Base-by-base conservation (phyloP, 345 rosid genomes). In the Citrus unshiu region DNA sequence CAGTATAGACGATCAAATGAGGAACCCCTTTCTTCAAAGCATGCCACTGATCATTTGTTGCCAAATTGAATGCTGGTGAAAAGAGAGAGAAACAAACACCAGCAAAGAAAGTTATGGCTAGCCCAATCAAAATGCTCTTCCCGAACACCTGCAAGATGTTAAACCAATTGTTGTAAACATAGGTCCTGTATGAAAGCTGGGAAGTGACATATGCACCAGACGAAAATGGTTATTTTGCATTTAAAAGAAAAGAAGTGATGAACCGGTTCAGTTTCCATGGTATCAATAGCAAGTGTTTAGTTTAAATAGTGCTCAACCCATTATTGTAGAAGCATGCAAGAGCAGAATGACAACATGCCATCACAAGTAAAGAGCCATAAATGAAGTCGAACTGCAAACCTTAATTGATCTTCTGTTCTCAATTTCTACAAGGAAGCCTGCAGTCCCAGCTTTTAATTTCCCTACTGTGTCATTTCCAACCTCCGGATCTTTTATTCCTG, bases 41-140 rank as follows among this genome's bases (percentile, higher is more conserved):
- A 75, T 90, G 81, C 93, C 94, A 93, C 73, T 95, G 95, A 85
- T 95, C 97, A 43, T 93, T 95, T 75, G 95, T 89, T 0, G 98
- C 94, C 83, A 93, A 85, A 88, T 92, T 95, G 76, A 95, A 88
- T 63, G 97, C 94, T 4, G 98, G 98, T 24, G 98, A 92, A 89
- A 91, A 92, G n/a, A 95, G 85, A 54, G 97, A 93, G 81, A 93
- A 89, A 85, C 93, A 92, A 59, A 87, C 40, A 7, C 97, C 96
- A 14, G 96, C 95, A 73, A 89, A 91, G 88, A 93, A 88, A 14
- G 93, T 88, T 75, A 91, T 82, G 35, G 74, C 74, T 24, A 95
- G 81, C 59, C 95, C 95, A 27, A 91, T 81, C 19, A 92, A 6
- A 27, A 86, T 82, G 85, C 91, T 86, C 89, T 86, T 95, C 64